Percentiles rank a stretch among this genome's conserved stretches.
Evolutionary conservation across 768 basidiomycete genomes (phyloP).

Genomic region (Pisolithus microcarpus): DNA sequence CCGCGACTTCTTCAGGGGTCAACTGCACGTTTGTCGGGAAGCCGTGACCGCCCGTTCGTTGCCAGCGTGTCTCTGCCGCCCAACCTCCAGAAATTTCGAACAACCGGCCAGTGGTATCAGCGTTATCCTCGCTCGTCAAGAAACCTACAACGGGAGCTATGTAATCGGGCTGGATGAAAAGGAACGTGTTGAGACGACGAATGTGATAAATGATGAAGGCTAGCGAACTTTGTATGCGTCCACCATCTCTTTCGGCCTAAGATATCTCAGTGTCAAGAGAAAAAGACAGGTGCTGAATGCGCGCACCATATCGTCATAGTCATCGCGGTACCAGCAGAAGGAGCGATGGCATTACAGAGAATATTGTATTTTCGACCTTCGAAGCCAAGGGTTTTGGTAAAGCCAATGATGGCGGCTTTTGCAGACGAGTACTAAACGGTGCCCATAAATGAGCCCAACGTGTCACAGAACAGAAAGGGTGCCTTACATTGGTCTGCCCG

Average conservation of each 20-base stretch:
- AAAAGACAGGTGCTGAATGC: neutral
- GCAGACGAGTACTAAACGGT: slow-evolving; percentile 72
- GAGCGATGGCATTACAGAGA: slow-evolving; percentile 80
- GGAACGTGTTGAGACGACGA: neutral
- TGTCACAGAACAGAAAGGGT: neutral
- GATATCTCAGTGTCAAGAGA: neutral
- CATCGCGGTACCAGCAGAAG: slow-evolving; percentile 88
- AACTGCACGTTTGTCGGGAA: slow-evolving; percentile 75
- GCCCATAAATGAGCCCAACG: neutral
- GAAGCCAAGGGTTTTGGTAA: slow-evolving; percentile 84
- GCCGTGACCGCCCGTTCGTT: slow-evolving; percentile 77
- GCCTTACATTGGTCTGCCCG: slow-evolving; percentile 79
- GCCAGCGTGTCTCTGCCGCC: slow-evolving; percentile 90
- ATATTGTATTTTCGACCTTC: slow-evolving; percentile 93
- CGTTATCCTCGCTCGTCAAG: slow-evolving; percentile 76
- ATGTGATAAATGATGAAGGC: neutral
- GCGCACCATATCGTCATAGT: slow-evolving; percentile 68
- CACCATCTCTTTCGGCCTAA: slow-evolving; percentile 75
- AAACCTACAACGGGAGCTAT: slow-evolving; percentile 92
- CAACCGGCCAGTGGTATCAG: slow-evolving; percentile 60
- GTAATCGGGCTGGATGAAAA: slow-evolving; percentile 62
- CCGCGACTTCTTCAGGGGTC: slow-evolving; percentile 72
- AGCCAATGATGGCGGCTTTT: slow-evolving; percentile 84
- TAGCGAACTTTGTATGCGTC: slow-evolving; percentile 73
- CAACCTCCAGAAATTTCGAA: slow-evolving; percentile 90